phyloP scores from a whole-genome alignment of 805 yeast species.

The Kazachstania psychrophila region DNA sequence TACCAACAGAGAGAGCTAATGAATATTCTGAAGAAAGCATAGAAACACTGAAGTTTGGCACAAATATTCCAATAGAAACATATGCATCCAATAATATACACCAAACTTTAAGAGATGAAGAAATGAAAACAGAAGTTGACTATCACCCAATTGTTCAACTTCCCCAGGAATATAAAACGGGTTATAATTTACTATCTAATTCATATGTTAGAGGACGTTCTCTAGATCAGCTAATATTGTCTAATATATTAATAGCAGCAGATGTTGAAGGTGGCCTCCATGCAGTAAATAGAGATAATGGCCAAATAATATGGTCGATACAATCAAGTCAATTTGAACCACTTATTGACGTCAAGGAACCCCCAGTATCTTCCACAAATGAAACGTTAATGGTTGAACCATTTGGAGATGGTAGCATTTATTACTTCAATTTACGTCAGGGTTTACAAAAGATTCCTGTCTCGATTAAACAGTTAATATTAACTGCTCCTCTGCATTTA shows the following conservation, averaged over 20 bases:
- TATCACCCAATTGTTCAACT: too few species aligned
- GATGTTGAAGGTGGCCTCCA: constrained; percentile 85
- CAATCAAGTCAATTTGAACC: constrained; percentile 36
- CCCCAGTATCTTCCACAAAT: constrained; percentile 10
- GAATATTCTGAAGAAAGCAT: too few species aligned
- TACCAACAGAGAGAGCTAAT: background rate
- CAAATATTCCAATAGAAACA: too few species aligned
- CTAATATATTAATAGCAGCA: constrained; percentile 57
- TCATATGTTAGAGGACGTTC: constrained; percentile 7
- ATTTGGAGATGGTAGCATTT: constrained; percentile 70
- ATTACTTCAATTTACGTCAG: constrained; percentile 60
- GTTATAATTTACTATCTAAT: background rate
- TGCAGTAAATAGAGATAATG: constrained; percentile 67
- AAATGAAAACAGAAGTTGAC: too few species aligned
- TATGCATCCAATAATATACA: too few species aligned
- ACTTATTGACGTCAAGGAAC: constrained; percentile 17
- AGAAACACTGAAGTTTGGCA: too few species aligned
- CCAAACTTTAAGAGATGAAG: too few species aligned
- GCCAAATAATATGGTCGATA: constrained; percentile 68
- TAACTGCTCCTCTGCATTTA: constrained; percentile 78
- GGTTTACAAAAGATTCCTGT: constrained; percentile 82
- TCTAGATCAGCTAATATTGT: constrained; percentile 24
- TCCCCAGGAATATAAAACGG: background rate
- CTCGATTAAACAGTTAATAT: constrained; percentile 63
- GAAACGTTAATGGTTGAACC: constrained; percentile 88